These are phyloP conservation scores for Pseudogymnoascus sp. DNA, from an alignment of 2,329 filamentous ascomycete species.

Conservation along the genomic window DNA sequence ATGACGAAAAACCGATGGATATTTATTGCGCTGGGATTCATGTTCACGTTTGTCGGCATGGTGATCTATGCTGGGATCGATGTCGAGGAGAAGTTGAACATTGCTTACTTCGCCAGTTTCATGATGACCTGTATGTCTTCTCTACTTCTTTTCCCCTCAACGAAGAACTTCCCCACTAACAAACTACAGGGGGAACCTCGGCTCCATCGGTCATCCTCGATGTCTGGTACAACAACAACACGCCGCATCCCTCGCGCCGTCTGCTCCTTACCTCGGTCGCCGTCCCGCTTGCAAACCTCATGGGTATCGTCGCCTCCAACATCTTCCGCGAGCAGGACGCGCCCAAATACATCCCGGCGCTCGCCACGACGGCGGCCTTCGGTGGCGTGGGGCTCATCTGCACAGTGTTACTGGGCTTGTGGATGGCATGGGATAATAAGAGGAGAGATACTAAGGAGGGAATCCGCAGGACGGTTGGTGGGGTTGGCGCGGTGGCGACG, in stretches of 20 bases:
- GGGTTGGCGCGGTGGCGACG: slow-evolving; percentile 43
- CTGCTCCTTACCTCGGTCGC: slow-evolving; percentile 53
- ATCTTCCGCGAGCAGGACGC: slow-evolving; percentile 57
- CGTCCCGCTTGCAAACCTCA: slow-evolving; percentile 54
- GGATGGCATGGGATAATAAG: slow-evolving; percentile 49
- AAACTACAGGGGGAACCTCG: slow-evolving; percentile 20
- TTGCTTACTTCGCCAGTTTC: slow-evolving; percentile 58
- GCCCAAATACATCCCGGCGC: slow-evolving; percentile 56
- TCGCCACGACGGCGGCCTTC: slow-evolving; percentile 57
- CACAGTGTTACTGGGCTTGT: slow-evolving; percentile 45
- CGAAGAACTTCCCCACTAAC: neutral
- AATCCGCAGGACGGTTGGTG: slow-evolving; percentile 18
- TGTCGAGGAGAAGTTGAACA: slow-evolving; percentile 39
- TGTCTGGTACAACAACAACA: slow-evolving; percentile 52
- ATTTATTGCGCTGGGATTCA: slow-evolving; percentile 65
- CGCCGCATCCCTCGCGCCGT: slow-evolving; percentile 52
- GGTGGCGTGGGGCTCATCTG: slow-evolving; percentile 51
- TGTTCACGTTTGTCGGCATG: slow-evolving; percentile 68
- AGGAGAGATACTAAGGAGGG: slow-evolving; percentile 16
- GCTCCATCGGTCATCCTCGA: slow-evolving; percentile 25
- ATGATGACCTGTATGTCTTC: slow-evolving; percentile 49
- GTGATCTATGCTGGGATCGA: slow-evolving; percentile 66
- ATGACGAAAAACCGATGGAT: slow-evolving; percentile 38
- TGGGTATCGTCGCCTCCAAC: slow-evolving; percentile 61
- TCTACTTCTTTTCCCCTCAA: neutral